Base-by-base conservation (phyloP, 148 eudicot species). In the Rhododendron simsii region DNA sequence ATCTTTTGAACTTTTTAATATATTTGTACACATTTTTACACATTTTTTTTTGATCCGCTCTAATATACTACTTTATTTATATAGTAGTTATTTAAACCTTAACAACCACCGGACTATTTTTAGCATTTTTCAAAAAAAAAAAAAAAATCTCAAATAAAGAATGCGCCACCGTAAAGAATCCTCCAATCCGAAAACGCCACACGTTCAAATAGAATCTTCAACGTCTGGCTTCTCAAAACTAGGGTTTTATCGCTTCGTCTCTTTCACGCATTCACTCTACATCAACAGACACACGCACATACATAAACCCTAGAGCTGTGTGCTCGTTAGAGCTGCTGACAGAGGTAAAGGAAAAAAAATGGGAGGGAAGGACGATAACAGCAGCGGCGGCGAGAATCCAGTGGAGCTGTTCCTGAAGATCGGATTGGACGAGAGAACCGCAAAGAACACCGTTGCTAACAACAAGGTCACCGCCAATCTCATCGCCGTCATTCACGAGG, bases 381-480 rank as follows among this genome's bases (percentile, higher is more conserved):
- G 87, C 65, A 77, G 28, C 61, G 21, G 65, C 82, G 39, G 87
- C 65, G 91, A 83, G 47, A 80, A 91, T 65, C 87, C 90, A 0
- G 85, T 87, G 39, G 96, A 93, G 14, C 86, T 95, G 88, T 96
- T 96, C 85, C 83, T 95, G 63, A 93, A 89, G 61, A 91, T 96
- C 41, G 96, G 95, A 0, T 83, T 96, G 37, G 99, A 95, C n/a
- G 95, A 95, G 71, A 88, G 90, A 33, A 92, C 95, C 4, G 99
- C 99, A 11, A 90, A 91, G 14, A 94, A 95, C 87, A 94, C 98
- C 9, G 47, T 95, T 23, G 98, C 98, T 11, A 96, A 96, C 84
- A 92, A 89, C 59, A 95, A 96, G 88, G 97, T 96, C 77, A 96
- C 99, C n/a, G 87, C 89, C 20, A 95, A 95, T 91, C 94, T 96